Conservation (phyloP, 148 eudicot genomes). For the Bassia scoparia region DNA sequence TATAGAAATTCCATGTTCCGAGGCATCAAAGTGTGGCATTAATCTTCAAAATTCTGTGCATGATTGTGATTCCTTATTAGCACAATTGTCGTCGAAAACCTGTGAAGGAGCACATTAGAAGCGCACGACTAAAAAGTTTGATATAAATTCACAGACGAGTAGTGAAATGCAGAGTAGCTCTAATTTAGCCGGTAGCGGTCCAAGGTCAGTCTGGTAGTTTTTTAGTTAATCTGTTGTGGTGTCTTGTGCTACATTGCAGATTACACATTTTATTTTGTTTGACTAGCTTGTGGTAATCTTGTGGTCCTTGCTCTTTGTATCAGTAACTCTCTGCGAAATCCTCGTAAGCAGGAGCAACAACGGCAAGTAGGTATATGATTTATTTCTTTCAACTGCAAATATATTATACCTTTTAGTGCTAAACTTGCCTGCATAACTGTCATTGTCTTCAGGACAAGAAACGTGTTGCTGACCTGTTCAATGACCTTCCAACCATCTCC, state of each 20-base stretch:
- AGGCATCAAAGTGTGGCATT: constrained; percentile 7
- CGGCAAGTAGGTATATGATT: constrained; percentile 22
- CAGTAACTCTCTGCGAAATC: constrained; percentile 20
- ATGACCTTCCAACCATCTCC: too few relatives aligned
- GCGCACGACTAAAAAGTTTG: not conserved
- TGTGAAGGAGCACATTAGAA: constrained; percentile 9
- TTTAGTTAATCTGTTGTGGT: not conserved
- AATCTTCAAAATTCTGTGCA: constrained; percentile 16
- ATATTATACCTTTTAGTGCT: not conserved
- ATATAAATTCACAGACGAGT: constrained; percentile 14
- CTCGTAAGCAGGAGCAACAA: constrained; percentile 18
- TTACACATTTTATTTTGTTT: not conserved
- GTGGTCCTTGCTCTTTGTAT: not conserved
- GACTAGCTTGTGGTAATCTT: not conserved
- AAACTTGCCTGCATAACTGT: constrained; percentile 3
- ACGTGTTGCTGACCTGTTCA: not conserved
- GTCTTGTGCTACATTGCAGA: not conserved
- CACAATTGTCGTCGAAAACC: not conserved
- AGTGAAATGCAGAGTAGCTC: constrained; percentile 8
- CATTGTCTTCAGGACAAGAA: constrained; percentile 24
- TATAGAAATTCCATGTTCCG: constrained; percentile 1
- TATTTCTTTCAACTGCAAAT: not conserved
- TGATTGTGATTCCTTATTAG: not conserved
- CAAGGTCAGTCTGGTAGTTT: constrained; percentile 10
- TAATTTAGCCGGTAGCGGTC: constrained; percentile 8